These are phyloP conservation scores for Apiospora kogelbergensis DNA, from an alignment of 2,329 filamentous ascomycete genomes.

Conservation along the genomic window DNA sequence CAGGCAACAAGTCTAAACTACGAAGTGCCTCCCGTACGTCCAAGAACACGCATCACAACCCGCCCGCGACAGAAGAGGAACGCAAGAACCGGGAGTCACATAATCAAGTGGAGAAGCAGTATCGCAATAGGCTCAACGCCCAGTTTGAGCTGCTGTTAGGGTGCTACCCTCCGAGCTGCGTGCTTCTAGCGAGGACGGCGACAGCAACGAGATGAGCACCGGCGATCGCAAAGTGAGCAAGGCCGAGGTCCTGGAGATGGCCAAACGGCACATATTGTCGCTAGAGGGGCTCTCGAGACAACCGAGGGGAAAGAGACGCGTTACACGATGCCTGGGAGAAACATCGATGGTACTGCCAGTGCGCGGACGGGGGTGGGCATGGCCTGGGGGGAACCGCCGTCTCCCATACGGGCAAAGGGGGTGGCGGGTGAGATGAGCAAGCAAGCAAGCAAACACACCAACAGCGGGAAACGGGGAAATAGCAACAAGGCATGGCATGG, in stretches of 20 bases:
- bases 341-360: slow-evolving; percentile 1
- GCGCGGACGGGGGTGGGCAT: not conserved
- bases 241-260: slow-evolving; percentile 46
- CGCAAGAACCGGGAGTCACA: slow-evolving; percentile 37
- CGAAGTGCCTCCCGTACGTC: slow-evolving; percentile 34
- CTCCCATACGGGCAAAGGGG: not conserved
- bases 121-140: slow-evolving; percentile 46
- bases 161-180: slow-evolving; percentile 39
- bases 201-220: slow-evolving; percentile 17
- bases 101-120: slow-evolving; percentile 50
- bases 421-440: not conserved
- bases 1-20: slow-evolving; percentile 26
- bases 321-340: not conserved
- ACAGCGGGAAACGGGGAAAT: not conserved
- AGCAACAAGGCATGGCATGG: not conserved
- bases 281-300: slow-evolving; percentile 38
- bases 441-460: not conserved
- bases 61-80: slow-evolving; percentile 32
- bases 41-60: slow-evolving; percentile 36
- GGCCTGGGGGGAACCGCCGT: not conserved
- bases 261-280: slow-evolving; percentile 39
- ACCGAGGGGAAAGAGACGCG: slow-evolving; percentile 28
- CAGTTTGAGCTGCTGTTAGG: slow-evolving; percentile 44
- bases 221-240: slow-evolving; percentile 37
- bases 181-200: slow-evolving; percentile 28